phyloP scores from a whole-genome alignment of 768 basidiomycete species.

The Boletus sp. region DNA sequence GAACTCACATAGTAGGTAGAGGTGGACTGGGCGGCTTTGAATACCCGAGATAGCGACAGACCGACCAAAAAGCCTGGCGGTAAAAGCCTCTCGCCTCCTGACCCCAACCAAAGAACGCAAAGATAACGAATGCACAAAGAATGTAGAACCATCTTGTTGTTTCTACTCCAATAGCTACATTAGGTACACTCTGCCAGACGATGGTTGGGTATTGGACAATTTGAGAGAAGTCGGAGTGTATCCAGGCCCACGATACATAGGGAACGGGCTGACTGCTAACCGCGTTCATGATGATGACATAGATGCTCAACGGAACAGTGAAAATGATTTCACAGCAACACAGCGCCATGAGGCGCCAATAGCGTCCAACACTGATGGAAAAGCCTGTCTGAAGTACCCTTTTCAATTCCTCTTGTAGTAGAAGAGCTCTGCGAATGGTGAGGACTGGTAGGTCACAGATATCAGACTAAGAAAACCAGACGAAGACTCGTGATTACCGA shows the following conservation, averaged over 20 bases:
- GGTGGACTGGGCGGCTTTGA: too few species aligned
- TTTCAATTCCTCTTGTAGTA: conserved; percentile 1
- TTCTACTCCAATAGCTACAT: conserved; percentile 26
- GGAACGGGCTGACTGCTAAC: conserved; percentile 15
- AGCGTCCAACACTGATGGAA: background rate
- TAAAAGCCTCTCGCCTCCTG: conserved; percentile 42
- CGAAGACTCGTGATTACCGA: background rate
- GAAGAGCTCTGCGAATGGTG: conserved; percentile 13
- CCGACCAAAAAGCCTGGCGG: too few species aligned
- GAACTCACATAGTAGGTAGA: too few species aligned
- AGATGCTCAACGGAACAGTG: background rate
- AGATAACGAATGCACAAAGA: conserved; percentile 41
- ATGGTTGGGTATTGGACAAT: conserved; percentile 37
- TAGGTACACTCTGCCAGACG: conserved; percentile 35
- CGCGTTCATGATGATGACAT: conserved; percentile 14
- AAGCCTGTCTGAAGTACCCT: conserved; percentile 12
- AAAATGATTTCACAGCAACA: background rate
- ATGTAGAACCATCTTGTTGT: conserved; percentile 42
- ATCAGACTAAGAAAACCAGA: background rate
- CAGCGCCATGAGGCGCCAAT: background rate
- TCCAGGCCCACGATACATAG: conserved; percentile 49
- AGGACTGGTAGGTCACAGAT: conserved; percentile 14
- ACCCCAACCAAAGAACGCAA: conserved; percentile 55
- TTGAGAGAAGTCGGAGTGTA: conserved; percentile 49
- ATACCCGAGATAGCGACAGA: too few species aligned